Conservation (phyloP, 768 basidiomycete species). For the Agrocybe praecox region DNA sequence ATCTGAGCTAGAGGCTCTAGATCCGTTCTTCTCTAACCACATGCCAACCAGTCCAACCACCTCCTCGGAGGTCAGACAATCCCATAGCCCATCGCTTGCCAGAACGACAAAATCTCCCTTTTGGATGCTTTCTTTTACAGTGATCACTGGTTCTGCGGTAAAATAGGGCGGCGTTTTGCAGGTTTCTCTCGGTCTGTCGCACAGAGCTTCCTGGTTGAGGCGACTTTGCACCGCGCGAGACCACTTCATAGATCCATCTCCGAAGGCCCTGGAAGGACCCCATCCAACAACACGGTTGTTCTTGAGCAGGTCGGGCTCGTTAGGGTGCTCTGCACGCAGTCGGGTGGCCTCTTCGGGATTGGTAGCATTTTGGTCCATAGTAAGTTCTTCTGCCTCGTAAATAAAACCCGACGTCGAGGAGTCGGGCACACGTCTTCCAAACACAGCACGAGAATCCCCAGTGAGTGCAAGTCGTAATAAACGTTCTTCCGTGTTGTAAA, state of each 20-base stretch:
- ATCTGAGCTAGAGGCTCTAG: no score
- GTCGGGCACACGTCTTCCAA: conserved; percentile 37
- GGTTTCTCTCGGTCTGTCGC: conserved; percentile 28
- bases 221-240: not conserved
- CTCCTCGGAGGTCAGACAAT: conserved; percentile 53
- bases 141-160: conserved; percentile 56
- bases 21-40: conserved; percentile 24
- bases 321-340: conserved; percentile 38
- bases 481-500: conserved; percentile 43
- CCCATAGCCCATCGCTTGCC: conserved; percentile 59
- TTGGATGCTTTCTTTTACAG: conserved; percentile 34
- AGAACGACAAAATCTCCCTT: conserved; percentile 59
- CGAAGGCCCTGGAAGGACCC: conserved; percentile 63
- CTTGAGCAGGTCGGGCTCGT: conserved; percentile 34
- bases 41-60: conserved; percentile 44
- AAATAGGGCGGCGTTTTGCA: conserved; percentile 57
- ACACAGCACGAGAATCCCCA: conserved; percentile 51
- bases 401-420: conserved; percentile 16
- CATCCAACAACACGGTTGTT: conserved; percentile 40
- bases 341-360: conserved; percentile 41
- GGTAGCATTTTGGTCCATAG: conserved; percentile 40
- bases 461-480: conserved; percentile 44
- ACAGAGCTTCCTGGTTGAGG: conserved; percentile 26
- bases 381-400: conserved; percentile 43
- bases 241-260: conserved; percentile 58